Evolutionary conservation across 805 yeast genomes (phyloP).

Genomic region (Peterozyma toletana): DNA sequence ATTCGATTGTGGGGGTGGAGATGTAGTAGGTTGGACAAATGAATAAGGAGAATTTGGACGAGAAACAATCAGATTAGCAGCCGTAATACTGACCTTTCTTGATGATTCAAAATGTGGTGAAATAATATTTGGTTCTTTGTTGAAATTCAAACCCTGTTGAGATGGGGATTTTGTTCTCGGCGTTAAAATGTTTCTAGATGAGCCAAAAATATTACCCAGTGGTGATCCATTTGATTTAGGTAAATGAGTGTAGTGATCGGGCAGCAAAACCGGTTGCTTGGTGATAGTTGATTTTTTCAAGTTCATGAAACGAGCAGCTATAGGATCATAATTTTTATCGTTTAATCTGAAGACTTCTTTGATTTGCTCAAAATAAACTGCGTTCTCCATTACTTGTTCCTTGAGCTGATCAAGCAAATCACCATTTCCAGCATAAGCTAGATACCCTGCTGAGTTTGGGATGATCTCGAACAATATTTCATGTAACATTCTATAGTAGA

Average conservation of each 20-base stretch:
- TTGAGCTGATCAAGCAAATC: background rate
- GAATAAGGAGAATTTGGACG: too few species aligned
- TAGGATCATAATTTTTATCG: background rate
- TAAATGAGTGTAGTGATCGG: too few species aligned
- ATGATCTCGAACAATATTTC: constrained; percentile 1
- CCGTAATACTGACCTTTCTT: background rate
- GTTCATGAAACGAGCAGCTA: constrained; percentile 5
- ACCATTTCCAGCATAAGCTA: background rate
- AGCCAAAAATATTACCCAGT: background rate
- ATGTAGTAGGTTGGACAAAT: too few species aligned
- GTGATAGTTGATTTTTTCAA: constrained; percentile 3
- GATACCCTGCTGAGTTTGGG: background rate
- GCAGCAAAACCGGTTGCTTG: too few species aligned
- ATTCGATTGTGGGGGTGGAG: background rate
- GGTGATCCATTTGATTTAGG: too few species aligned
- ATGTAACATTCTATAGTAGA: constrained; percentile 2
- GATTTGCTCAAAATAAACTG: constrained; percentile 7
- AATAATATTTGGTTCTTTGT: background rate
- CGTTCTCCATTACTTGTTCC: constrained; percentile 2
- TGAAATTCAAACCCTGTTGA: background rate
- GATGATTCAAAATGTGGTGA: background rate
- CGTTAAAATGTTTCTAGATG: background rate
- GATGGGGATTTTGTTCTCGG: constrained; percentile 3
- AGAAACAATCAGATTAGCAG: background rate
- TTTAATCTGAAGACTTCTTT: background rate